Conservation (phyloP, 225 moss, liverwort and hornwort genomes). For the Polytrichum commune region DNA sequence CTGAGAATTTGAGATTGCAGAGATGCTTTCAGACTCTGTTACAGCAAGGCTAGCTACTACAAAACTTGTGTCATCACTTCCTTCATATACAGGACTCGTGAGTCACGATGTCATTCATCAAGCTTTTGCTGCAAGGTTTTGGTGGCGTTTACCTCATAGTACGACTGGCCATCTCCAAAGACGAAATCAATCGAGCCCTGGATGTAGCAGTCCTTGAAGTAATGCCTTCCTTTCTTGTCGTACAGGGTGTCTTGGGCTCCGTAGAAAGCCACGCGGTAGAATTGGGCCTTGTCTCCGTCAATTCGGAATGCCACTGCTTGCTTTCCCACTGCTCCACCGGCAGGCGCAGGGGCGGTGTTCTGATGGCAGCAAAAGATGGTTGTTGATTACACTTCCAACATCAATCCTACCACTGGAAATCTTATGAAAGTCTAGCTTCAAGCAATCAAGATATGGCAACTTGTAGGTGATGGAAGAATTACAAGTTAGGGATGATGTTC, state of each 20-base stretch:
- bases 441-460: neutral
- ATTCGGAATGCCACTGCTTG: conserved; percentile 57
- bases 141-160: conserved; percentile 29
- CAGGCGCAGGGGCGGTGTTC: conserved; percentile 46
- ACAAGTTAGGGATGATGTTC: no score
- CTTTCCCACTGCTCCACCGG: conserved; percentile 40
- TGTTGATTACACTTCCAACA: no score
- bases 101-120: neutral
- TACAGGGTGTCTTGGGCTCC: conserved; percentile 62
- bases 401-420: no score
- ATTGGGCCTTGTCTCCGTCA: conserved; percentile 43
- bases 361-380: conserved; percentile 7
- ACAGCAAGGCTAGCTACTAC: no score
- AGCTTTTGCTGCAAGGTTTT: neutral
- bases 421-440: no score
- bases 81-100: no score
- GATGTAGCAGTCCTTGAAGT: conserved; percentile 60
- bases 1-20: no score
- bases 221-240: conserved; percentile 49
- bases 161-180: conserved; percentile 51
- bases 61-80: no score
- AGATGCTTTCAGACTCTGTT: no score
- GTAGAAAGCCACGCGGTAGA: conserved; percentile 27
- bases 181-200: conserved; percentile 61
- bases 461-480: neutral